Conservation (phyloP, 495 filamentous ascomycete species). For the Penicillium desertorum region DNA sequence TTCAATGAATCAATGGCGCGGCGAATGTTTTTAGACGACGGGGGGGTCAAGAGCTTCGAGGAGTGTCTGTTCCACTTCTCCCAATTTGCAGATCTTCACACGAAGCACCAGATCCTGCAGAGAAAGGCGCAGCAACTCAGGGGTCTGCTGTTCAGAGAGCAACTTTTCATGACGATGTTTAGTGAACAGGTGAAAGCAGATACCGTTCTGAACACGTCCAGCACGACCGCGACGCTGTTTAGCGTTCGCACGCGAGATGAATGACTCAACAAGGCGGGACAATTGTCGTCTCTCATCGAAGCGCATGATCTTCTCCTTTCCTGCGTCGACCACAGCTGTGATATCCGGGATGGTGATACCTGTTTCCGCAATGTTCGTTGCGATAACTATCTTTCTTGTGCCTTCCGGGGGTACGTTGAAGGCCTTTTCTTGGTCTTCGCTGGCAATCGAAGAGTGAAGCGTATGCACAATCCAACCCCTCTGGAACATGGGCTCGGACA, state of each 20-base stretch:
- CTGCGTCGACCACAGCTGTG: slow-evolving; percentile 91
- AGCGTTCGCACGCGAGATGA: slow-evolving; percentile 90
- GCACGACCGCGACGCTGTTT: slow-evolving; percentile 92
- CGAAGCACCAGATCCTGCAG: slow-evolving; percentile 91
- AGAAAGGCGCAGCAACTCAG: slow-evolving; percentile 91
- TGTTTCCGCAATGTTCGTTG: slow-evolving; percentile 96
- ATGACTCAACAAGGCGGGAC: slow-evolving; percentile 84
- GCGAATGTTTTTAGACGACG: slow-evolving; percentile 84
- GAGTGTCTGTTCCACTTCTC: slow-evolving; percentile 84
- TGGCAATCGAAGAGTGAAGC: slow-evolving; percentile 92
- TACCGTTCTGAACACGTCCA: slow-evolving; percentile 89
- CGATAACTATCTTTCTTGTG: slow-evolving; percentile 84
- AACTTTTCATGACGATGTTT: slow-evolving; percentile 74
- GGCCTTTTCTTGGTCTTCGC: slow-evolving; percentile 89
- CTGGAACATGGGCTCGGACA: slow-evolving; percentile 67
- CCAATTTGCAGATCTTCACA: slow-evolving; percentile 96
- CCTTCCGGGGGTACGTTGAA: slow-evolving; percentile 82
- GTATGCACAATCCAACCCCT: slow-evolving; percentile 76
- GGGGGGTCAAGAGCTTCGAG: slow-evolving; percentile 85
- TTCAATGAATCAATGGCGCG: slow-evolving; percentile 88
- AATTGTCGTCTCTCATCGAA: slow-evolving; percentile 92
- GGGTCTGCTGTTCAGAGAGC: slow-evolving; percentile 88
- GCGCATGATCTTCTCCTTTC: slow-evolving; percentile 94
- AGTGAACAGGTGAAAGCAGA: slow-evolving; percentile 95
- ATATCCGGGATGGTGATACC: slow-evolving; percentile 97